Evolutionary conservation across 2,329 filamentous ascomycete species (phyloP), one percentile per base, ranked within the genome.

Genomic region (Sporothrix variecibatus): DNA sequence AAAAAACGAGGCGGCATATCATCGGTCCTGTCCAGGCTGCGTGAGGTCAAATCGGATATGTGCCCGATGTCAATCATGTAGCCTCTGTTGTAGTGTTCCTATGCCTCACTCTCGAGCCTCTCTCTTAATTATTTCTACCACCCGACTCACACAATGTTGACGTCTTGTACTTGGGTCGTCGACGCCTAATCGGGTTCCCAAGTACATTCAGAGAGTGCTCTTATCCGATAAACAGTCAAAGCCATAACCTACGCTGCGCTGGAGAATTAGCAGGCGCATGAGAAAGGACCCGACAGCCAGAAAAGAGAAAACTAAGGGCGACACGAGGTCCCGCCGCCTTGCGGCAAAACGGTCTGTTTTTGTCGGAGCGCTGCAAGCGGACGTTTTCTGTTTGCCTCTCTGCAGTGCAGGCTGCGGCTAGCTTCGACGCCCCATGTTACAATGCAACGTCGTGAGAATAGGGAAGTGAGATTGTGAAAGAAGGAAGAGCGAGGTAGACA

Each of bases 171-270:
- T 2, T 40, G 2, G n/a, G 67, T 71, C 26, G 26, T 71, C 69
- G 69, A 34, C 69, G 69, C 69, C 69, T 56, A 38, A 71, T 71
- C 43, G 53, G 69, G 51, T 26, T 40, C 28, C 65, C 17, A 69
- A 2, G 43, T 34, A 23, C 3, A 23, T 34, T 12, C 17, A 12
- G 20, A 17, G n/a, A 28, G 62, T 20, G 62, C 31, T 17, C 38
- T 46, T 40, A 46, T 28, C 38, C 62, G 62, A 46, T 43, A 23
- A 26, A 11, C 8, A 43, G 12, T 43, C 43, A 49, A 15, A 17
- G 43, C 20, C 15, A 4, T 3, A 49, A 17, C 4, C 15, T 17
- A 3, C 4, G 6, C 38, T 43, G 62, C n/a, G 17, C 11, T 38
- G 38, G 62, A 46, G 62, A 20, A 7, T 26, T 68, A 34, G 43